These are phyloP conservation scores for Cladosporium sp. DNA, from an alignment of 2,329 filamentous ascomycete species.

Conservation along the genomic window DNA sequence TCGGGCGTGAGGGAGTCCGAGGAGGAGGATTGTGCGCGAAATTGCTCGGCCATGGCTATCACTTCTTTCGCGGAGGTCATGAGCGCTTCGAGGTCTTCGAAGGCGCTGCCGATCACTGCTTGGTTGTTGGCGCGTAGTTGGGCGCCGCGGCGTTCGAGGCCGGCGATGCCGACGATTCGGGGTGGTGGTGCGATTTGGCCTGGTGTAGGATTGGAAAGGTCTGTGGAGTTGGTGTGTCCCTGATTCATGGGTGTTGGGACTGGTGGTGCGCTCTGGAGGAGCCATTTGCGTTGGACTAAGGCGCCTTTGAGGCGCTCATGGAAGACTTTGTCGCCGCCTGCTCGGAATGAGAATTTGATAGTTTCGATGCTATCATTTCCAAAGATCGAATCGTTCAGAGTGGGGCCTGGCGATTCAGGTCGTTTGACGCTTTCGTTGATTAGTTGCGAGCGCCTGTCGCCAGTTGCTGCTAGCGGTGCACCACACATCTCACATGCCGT, in stretches of 20 bases:
- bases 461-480: constrained; percentile 61
- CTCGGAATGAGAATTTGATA: constrained; percentile 88
- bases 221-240: constrained; percentile 30
- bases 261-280: constrained; percentile 83
- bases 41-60: constrained; percentile 84
- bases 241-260: constrained; percentile 60
- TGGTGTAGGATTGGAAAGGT: constrained; percentile 23
- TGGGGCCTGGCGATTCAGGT: constrained; percentile 74
- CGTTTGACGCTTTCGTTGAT: constrained; percentile 36
- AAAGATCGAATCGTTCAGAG: constrained; percentile 45
- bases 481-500: constrained; percentile 88
- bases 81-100: constrained; percentile 91
- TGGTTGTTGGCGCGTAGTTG: constrained; percentile 91
- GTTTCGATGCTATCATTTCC: constrained; percentile 64
- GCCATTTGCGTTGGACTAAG: constrained; percentile 91
- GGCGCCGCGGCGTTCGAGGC: constrained; percentile 78
- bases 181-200: constrained; percentile 22
- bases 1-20: constrained; percentile 51
- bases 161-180: constrained; percentile 83
- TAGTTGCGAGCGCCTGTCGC: constrained; percentile 37
- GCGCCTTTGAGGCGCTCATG: constrained; percentile 83
- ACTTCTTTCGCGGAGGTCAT: constrained; percentile 99
- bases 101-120: constrained; percentile 84
- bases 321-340: constrained; percentile 84
- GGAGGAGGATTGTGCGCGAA: constrained; percentile 61